Conservation (phyloP, 495 filamentous ascomycete genomes). For the Cercophora newfieldiana region DNA sequence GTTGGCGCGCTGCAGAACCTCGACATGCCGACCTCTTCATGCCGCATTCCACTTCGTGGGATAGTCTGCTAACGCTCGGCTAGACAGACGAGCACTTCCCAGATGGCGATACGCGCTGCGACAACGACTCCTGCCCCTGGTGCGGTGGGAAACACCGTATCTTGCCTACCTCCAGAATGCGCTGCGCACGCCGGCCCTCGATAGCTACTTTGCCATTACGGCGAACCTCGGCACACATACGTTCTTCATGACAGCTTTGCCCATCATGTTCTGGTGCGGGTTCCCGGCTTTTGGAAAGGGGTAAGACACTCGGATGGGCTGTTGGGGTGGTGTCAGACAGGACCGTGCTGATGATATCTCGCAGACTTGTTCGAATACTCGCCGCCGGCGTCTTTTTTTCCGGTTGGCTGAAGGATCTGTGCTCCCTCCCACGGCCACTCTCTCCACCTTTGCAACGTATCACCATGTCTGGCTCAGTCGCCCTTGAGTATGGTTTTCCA, state of each 20-base stretch:
- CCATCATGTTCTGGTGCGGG: slow-evolving; percentile 95
- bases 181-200: slow-evolving; percentile 75
- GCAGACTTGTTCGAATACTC: slow-evolving; percentile 82
- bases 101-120: slow-evolving; percentile 86
- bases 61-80: slow-evolving; percentile 7
- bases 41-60: background rate
- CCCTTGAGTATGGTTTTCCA: slow-evolving; percentile 95
- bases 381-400: slow-evolving; percentile 90
- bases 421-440: slow-evolving; percentile 90
- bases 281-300: slow-evolving; percentile 76
- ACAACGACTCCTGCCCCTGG: slow-evolving; percentile 76
- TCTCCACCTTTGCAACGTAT: slow-evolving; percentile 93
- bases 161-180: slow-evolving; percentile 80
- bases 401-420: slow-evolving; percentile 89
- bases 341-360: slow-evolving; percentile 19
- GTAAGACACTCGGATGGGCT: slow-evolving; percentile 53
- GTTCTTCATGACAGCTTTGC: slow-evolving; percentile 94
- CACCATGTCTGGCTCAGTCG: slow-evolving; percentile 92
- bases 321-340: background rate
- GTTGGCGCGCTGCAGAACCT: background rate
- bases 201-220: slow-evolving; percentile 94
- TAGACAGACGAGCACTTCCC: slow-evolving; percentile 82
- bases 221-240: slow-evolving; percentile 98
- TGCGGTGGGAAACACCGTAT: slow-evolving; percentile 94
- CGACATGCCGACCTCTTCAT: background rate